Evolutionary conservation across 441 rosid genomes (phyloP), one percentile per base, ranked within the genome.

Genomic region (Euphorbia corollata): DNA sequence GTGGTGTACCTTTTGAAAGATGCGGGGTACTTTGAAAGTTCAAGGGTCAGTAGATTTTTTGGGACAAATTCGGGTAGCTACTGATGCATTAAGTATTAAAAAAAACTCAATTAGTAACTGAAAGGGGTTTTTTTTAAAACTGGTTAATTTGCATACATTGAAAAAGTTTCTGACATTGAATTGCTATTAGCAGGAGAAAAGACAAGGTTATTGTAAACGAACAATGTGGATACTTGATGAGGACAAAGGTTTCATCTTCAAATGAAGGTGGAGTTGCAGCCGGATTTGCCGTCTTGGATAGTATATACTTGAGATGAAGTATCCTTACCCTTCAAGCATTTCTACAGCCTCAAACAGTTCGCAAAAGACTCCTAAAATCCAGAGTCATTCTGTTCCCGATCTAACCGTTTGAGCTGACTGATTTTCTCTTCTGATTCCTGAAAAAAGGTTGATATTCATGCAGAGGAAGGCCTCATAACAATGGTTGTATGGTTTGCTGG

Each of bases 231-330:
- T 95, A 92, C 71, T 80, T 95, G 79, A 81, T 88, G 98, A 81
- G 97, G 47, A 92, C 98, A 6, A 95, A 90, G 76, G 81, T 84
- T n/a, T 82, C 97, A 1, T 90, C 99, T n/a, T 87, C 98, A 53
- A 77, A 90, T 67, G 99, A 95, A 90, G 99, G 98, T 12, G 99
- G 99, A 39, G 97, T 95, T 32, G 96, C 87, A 0, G 90, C 97
- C 65, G 99, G 99, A 75, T 91, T 81, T 68, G 96, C 92, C 1
- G 99, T 92, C 43, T 67, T 95, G 82, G 97, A 95, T 75, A 91
- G 99, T 73, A 67, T 92, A 64, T 92, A 90, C 73, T 75, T 95
- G 80, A 94, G 73, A 45, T 87, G 82, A 88, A 56, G 67, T 11
- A 10, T 23, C 61, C 62, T 63, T 62, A 18, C n/a, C n/a, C 27